Conservation (phyloP, 2,329 filamentous ascomycete genomes). For the Botrytis hyacinthi region DNA sequence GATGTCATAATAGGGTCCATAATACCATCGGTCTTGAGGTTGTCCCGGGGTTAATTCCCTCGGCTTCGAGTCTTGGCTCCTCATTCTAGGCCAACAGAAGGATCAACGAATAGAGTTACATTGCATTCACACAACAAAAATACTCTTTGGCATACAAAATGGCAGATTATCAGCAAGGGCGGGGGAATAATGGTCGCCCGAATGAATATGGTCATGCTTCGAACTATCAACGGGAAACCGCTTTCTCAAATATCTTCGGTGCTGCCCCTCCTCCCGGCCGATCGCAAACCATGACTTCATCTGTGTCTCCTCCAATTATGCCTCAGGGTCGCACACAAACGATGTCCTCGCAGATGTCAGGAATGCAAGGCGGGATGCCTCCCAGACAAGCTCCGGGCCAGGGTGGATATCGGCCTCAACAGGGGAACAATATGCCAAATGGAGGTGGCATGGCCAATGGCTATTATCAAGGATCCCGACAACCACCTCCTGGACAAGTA, state of each 20-base stretch:
- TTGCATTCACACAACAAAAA: constrained; percentile 13
- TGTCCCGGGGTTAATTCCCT: constrained; percentile 31
- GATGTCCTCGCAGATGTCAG: constrained; percentile 50
- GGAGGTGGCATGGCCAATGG: constrained; percentile 45
- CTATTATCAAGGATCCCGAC: constrained; percentile 50
- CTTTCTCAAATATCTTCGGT: constrained; percentile 95
- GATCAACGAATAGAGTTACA: constrained; percentile 7
- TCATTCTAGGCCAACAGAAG: constrained; percentile 19
- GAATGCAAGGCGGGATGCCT: constrained; percentile 48
- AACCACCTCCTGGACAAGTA: constrained; percentile 35
- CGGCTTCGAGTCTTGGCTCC: constrained; percentile 29
- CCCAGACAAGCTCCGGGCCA: constrained; percentile 46
- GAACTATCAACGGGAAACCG: constrained; percentile 80
- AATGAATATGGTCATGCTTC: constrained; percentile 46
- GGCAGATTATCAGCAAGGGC: constrained; percentile 63
- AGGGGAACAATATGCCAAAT: constrained; percentile 22
- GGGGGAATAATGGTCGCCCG: constrained; percentile 51
- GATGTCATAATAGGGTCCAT: neutral
- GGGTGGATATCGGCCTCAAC: constrained; percentile 37
- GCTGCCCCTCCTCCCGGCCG: constrained; percentile 80
- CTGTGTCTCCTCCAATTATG: constrained; percentile 58
- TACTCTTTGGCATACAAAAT: constrained; percentile 32
- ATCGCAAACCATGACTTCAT: constrained; percentile 92
- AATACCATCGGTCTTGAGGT: constrained; percentile 23
- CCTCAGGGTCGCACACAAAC: constrained; percentile 73